Conservation (phyloP, 2,329 filamentous ascomycete genomes). For the Fusarium papillatum region DNA sequence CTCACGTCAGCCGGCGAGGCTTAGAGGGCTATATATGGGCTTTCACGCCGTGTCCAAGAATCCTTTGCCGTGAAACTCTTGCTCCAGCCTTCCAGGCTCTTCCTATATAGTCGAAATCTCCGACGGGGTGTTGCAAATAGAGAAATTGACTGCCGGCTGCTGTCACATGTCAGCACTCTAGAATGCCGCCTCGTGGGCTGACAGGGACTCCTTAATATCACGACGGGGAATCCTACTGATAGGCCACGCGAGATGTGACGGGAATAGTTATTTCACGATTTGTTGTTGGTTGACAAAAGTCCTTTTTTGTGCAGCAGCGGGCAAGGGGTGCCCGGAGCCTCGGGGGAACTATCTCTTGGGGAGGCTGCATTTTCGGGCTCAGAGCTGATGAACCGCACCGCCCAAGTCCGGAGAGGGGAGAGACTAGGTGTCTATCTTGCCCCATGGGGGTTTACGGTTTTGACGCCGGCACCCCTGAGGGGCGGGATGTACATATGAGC, state of each 20-base stretch:
- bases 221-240: neutral
- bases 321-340: neutral
- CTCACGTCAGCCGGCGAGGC: neutral
- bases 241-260: neutral
- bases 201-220: neutral
- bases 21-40: neutral
- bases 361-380: neutral
- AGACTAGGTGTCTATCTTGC: neutral
- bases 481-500: neutral
- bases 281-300: neutral
- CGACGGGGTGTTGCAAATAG: neutral
- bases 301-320: neutral
- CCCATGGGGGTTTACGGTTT: neutral
- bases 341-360: neutral
- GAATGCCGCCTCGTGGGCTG: neutral
- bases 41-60: neutral
- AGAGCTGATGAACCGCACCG: neutral
- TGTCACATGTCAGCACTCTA: neutral
- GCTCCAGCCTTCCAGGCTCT: neutral
- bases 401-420: neutral
- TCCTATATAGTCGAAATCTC: neutral
- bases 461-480: neutral
- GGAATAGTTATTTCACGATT: neutral
- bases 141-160: neutral
- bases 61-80: neutral